Evolutionary conservation across 2,329 filamentous ascomycete genomes (phyloP).

Genomic region (Pyrenochaeta sp.): DNA sequence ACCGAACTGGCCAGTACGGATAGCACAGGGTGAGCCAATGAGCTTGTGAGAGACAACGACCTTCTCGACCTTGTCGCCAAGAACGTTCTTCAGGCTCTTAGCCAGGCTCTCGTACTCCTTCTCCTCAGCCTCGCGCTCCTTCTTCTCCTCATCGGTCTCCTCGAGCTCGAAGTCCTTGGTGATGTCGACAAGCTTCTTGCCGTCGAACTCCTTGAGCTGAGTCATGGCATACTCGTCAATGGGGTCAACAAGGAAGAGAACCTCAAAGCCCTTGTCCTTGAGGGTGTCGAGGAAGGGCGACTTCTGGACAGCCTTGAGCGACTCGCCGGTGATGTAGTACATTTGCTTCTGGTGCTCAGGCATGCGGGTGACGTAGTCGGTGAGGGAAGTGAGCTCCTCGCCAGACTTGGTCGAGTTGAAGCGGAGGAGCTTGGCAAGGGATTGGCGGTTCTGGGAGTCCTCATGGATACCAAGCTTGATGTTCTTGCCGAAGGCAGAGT

Average conservation of each 20-base stretch:
- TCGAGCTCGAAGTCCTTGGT: conserved; percentile 99
- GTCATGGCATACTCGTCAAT: conserved; percentile 99
- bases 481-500: conserved; percentile 99
- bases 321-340: conserved; percentile 99
- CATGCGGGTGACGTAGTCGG: conserved; percentile 99
- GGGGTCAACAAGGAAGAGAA: conserved; percentile 98
- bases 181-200: conserved; percentile 99
- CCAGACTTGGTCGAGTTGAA: conserved; percentile 99
- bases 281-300: conserved; percentile 99
- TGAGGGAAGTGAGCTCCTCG: conserved; percentile 91
- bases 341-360: conserved; percentile 99
- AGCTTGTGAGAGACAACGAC: conserved; percentile 99
- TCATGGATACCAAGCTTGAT: conserved; percentile 99
- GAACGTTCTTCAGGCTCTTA: conserved; percentile 98
- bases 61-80: conserved; percentile 99
- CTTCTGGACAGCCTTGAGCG: conserved; percentile 96
- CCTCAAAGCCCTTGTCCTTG: conserved; percentile 99
- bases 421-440: conserved; percentile 96
- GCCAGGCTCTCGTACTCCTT: conserved; percentile 96
- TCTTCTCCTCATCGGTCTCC: conserved; percentile 99
- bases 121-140: conserved; percentile 91
- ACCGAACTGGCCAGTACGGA: conserved; percentile 99
- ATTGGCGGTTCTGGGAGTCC: conserved; percentile 94
- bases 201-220: conserved; percentile 99
- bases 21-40: conserved; percentile 91